Percentiles rank a stretch among this genome's conserved stretches.
Evolutionary conservation across 2,329 filamentous ascomycete species (phyloP).

Genomic region (Anthostomella pinea): DNA sequence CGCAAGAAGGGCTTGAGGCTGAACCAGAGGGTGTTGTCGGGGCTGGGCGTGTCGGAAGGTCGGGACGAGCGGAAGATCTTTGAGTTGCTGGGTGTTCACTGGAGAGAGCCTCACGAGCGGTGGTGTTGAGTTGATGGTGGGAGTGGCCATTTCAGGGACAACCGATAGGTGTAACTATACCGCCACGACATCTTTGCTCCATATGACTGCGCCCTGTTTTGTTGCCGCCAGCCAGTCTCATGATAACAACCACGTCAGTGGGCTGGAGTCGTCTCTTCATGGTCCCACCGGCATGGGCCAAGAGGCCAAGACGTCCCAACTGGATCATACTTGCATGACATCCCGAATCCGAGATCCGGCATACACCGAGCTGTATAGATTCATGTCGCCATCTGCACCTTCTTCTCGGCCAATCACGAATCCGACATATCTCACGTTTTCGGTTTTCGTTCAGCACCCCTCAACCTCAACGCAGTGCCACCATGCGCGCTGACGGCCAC

Average conservation of each 20-base stretch:
- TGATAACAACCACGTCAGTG: no score
- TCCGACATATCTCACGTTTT: neutral
- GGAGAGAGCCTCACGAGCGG: conserved; percentile 73
- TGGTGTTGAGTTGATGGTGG: conserved; percentile 56
- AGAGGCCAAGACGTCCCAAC: no score
- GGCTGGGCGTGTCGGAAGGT: conserved; percentile 69
- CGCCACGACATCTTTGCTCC: no score
- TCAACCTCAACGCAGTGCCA: conserved; percentile 7
- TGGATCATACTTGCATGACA: no score
- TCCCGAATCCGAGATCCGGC: neutral
- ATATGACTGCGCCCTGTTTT: no score
- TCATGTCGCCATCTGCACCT: no score
- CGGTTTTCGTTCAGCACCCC: neutral
- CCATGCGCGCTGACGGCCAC: conserved; percentile 3
- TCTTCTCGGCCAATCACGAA: neutral
- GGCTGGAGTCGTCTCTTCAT: no score
- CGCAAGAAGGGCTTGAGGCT: conserved; percentile 78
- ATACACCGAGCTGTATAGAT: neutral
- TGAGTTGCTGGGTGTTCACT: conserved; percentile 76
- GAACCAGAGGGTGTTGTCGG: conserved; percentile 80
- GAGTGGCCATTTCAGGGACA: no score
- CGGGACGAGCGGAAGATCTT: conserved; percentile 78
- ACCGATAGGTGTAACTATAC: no score
- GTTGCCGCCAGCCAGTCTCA: no score
- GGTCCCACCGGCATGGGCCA: no score